Percentiles rank a stretch among this genome's conserved stretches.
These are phyloP conservation scores for Pichia nanzhaoensis DNA, from an alignment of 805 yeast species.

Conservation along the genomic window DNA sequence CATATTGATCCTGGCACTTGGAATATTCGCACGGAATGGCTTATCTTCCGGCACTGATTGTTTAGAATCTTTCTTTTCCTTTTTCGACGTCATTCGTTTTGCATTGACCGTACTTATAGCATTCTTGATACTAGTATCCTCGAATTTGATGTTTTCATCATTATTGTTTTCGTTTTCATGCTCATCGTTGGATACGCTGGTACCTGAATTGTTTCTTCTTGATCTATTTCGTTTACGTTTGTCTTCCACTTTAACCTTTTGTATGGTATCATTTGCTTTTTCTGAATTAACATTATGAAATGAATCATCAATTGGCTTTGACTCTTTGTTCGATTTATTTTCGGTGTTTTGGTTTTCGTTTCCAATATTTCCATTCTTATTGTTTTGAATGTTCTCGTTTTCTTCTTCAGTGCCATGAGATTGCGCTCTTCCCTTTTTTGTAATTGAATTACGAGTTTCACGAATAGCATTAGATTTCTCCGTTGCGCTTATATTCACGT, in stretches of 20 bases:
- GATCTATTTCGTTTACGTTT: conserved; percentile 5
- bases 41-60: conserved; percentile 48
- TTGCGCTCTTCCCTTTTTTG: conserved; percentile 23
- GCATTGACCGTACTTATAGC: background rate
- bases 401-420: conserved; percentile 41
- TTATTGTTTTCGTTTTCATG: background rate
- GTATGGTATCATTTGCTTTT: background rate
- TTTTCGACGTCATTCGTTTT: conserved; percentile 4
- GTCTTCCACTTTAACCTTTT: conserved; percentile 1
- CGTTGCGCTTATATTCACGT: conserved; percentile 28
- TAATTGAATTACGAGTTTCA: conserved; percentile 15
- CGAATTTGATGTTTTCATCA: background rate
- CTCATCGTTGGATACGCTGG: conserved; percentile 6
- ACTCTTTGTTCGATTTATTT: too few relatives aligned
- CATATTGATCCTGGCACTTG: conserved; percentile 66
- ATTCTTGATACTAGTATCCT: background rate
- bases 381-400: conserved; percentile 28
- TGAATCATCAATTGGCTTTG: background rate
- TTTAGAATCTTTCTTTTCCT: conserved; percentile 22
- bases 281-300: background rate
- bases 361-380: conserved; percentile 12
- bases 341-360: conserved; percentile 8
- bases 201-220: background rate
- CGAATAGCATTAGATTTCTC: conserved; percentile 22
- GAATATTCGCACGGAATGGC: conserved; percentile 78